Evolutionary conservation across 306 rosid genomes (phyloP).

Genomic region (Citrullus amarus): DNA sequence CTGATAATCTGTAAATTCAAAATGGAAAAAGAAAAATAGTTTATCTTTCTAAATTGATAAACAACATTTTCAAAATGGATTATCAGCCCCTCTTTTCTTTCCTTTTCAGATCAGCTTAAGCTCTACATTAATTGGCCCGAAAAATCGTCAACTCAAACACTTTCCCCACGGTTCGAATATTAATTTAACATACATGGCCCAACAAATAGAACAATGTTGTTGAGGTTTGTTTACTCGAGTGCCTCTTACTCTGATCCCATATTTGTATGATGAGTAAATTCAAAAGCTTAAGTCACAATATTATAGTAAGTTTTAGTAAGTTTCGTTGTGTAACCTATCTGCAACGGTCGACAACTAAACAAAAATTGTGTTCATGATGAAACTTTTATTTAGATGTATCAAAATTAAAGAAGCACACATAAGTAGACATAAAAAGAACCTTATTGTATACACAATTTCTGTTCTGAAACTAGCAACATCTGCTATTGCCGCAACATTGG

Average conservation of each 20-base stretch:
- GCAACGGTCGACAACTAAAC: background rate
- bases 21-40: background rate
- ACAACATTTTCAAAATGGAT: background rate
- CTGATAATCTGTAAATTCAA: constrained; percentile 13
- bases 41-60: background rate
- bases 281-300: background rate
- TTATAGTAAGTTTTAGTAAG: background rate
- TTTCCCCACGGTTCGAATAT: background rate
- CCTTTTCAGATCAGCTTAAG: background rate
- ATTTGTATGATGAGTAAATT: background rate
- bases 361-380: background rate
- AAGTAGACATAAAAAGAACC: constrained; percentile 24
- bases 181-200: background rate
- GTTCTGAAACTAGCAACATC: constrained; percentile 51
- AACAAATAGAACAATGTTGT: background rate
- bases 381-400: background rate
- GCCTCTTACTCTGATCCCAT: background rate
- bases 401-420: background rate
- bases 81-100: background rate
- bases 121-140: background rate
- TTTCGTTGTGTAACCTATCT: background rate
- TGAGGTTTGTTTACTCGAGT: background rate
- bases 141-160: background rate
- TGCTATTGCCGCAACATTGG: constrained; percentile 80
- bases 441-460: constrained; percentile 73